phyloP scores from a whole-genome alignment of 441 rosid genomes.

The Populus hybrid region DNA sequence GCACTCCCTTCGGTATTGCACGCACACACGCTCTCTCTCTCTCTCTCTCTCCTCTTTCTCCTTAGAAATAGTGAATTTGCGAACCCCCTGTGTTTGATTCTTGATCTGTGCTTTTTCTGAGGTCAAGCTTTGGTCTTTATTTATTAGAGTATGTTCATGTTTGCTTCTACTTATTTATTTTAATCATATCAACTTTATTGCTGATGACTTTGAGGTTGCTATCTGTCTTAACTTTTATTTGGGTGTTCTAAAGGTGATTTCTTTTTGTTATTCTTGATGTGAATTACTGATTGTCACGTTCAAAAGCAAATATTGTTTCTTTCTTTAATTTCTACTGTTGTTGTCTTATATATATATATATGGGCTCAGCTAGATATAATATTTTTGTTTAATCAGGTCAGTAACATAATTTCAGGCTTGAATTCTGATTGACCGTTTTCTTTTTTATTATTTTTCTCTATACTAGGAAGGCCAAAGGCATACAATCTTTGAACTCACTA shows the following conservation, averaged over 20 bases:
- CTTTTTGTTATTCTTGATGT: background rate
- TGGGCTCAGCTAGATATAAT: too few species aligned
- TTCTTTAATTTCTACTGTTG: too few species aligned
- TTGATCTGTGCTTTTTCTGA: background rate
- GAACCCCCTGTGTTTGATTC: background rate
- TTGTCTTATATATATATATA: too few species aligned
- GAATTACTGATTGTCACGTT: background rate
- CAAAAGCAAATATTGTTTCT: background rate
- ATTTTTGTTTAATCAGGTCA: too few species aligned
- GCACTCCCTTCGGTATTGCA: slow-evolving; percentile 41
- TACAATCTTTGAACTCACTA: background rate
- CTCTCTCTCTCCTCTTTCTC: background rate
- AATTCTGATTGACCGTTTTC: too few species aligned
- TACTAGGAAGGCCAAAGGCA: too few species aligned
- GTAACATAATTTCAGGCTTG: too few species aligned
- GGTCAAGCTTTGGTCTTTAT: background rate
- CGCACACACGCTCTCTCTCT: background rate
- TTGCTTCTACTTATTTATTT: background rate
- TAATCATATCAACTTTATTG: background rate
- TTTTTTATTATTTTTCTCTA: too few species aligned
- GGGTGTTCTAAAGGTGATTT: background rate
- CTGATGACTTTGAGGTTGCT: background rate
- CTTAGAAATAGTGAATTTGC: background rate
- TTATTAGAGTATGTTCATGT: background rate
- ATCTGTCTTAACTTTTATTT: background rate